Evolutionary conservation across 176 grass and related monocot species (phyloP), one percentile per base, ranked within the genome.

Genomic region (Metroxylon sagu): DNA sequence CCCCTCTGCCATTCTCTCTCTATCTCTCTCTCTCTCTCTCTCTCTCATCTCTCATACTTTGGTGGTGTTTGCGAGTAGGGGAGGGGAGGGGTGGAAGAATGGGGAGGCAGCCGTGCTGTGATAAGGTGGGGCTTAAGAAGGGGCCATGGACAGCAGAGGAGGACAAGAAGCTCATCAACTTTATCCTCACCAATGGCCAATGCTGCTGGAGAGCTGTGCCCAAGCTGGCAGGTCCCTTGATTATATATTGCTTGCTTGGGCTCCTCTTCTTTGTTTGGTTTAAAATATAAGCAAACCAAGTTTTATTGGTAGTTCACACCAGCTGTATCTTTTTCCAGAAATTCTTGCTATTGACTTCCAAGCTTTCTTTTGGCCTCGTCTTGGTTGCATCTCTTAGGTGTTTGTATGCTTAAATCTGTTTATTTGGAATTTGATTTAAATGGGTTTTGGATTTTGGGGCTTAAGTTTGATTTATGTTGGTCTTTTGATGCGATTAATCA

Each of bases 91-190:
- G 16, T 43, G 17, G 19, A 43, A 15, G 25, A 19, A 62, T 62
- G 60, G 60, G 60, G 60, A 62, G 60, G 60, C 60, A 62, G 10
- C 60, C 60, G 19, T 62, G 60, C 60, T 62, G 60, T 21, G 60
- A 62, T 18, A 62, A 48, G 29, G 29, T 48, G 18, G 31, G 60
- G 60, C 30, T 48, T 29, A 62, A 62, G 18, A 62, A 62, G 30
- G 60, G 60, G 18, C 60, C 60, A 25, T 62, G 60, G 60, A 62
- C 60, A 14, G n/a, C 31, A 0, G 60, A 48, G 31, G 60, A 62
- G 60, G 60, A 62, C 60, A 43, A 43, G 17, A 48, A 35, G 31
- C 31, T 62, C n/a, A 62, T 62, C 60, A 62, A 62, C 60, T 62
- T 62, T 10, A 62, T 62, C 29, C 60, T 62, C 30, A 62, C 18